Base-by-base conservation (phyloP, 768 basidiomycete species). In the Trametes cingulata region DNA sequence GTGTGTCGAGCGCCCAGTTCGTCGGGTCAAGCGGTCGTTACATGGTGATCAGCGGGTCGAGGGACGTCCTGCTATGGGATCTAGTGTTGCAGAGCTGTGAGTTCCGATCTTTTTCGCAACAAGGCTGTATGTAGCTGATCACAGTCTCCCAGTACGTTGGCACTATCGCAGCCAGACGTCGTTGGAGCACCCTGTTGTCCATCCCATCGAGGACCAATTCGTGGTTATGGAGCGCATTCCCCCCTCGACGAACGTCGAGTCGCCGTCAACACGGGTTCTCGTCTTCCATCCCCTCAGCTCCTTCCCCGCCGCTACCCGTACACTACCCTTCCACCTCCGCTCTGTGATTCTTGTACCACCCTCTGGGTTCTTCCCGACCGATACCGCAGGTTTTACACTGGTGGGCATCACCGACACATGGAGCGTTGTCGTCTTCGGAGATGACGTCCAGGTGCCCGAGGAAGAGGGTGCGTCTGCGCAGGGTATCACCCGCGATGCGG, bases 21-120 rank as follows among this genome's bases (percentile, higher is more conserved):
- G 75, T 94, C 33, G 93, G 93, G 2, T 69, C 67, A 22, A 79
- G 78, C 39, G 88, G 90, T n/a, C 85, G 90, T 52, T 90, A 87
- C 74, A 69, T 97, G 25, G 85, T 80, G 14, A 78, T 85, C 58
- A 69, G 73, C 1, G 82, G 85, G 20, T 68, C 69, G 13, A 71
- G 73, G 47, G 80, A 81, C 50, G 66, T 92, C 27, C 76, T 83
- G 42, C 70, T 92, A 47, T 93, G 92, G 91, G 88, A 94, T 72
- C 72, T 93, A 29, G 69, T 92, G 46, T 69, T 76, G 35, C 82
- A 81, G 57, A 77, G 77, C 63, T 83, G 93, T 91, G 69, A 60
- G 84, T 74, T 25, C 8, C 50, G 37, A 43, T 29, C 10, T 62
- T 48, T 57, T n/a, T 39, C 27, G 33, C 25, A 8, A n/a, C n/a